phyloP scores from a whole-genome alignment of 179 eudicot species.

The Vitellaria paradoxa region DNA sequence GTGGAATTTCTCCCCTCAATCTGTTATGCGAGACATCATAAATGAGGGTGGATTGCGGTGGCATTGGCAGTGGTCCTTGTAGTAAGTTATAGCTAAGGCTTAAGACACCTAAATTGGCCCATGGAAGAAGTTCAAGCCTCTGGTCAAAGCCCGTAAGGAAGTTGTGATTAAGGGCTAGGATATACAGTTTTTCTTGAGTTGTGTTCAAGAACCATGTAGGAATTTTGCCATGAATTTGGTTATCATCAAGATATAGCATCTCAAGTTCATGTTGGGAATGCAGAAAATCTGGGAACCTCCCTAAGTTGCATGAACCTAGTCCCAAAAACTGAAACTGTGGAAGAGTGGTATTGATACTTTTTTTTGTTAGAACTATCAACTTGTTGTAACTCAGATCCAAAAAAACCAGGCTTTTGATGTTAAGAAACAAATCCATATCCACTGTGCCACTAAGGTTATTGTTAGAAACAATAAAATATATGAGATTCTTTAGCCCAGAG shows the following conservation, averaged over 20 bases:
- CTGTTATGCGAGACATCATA: slow-evolving; percentile 5
- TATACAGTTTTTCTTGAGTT: neutral
- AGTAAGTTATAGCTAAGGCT: slow-evolving; percentile 2
- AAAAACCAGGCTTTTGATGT: neutral
- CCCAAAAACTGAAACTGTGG: neutral
- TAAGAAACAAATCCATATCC: slow-evolving; percentile 7
- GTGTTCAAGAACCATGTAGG: neutral
- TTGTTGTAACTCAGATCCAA: neutral
- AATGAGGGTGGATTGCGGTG: slow-evolving; percentile 5
- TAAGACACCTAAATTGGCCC: neutral
- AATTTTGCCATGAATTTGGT: too few relatives aligned
- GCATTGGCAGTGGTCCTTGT: slow-evolving; percentile 20
- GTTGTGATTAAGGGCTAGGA: neutral
- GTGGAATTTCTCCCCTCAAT: slow-evolving; percentile 14
- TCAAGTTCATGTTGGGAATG: slow-evolving; percentile 5
- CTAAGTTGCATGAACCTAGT: slow-evolving; percentile 11
- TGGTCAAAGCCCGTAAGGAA: slow-evolving; percentile 3
- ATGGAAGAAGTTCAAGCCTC: neutral
- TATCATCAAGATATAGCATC: neutral
- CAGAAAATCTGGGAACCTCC: slow-evolving; percentile 12
- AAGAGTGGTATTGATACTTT: neutral
- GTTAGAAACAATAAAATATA: neutral
- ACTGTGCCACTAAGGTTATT: slow-evolving; percentile 1
- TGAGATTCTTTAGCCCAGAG: slow-evolving; percentile 1
- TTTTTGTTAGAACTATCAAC: neutral